Evolutionary conservation across 2,329 filamentous ascomycete genomes (phyloP).

Genomic region (Calcarisporium arbuscula): DNA sequence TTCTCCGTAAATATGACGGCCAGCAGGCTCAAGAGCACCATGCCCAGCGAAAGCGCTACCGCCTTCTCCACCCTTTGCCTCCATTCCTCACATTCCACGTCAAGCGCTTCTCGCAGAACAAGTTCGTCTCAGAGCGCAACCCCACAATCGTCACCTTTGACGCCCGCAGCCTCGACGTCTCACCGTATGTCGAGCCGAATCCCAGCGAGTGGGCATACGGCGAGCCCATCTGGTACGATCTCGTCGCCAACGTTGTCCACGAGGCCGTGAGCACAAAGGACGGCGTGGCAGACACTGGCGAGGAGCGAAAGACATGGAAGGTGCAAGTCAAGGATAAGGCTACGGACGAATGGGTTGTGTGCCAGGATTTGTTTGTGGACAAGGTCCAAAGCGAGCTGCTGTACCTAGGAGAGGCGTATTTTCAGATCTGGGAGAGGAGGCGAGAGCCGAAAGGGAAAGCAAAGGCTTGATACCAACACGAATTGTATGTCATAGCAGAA

Average conservation of each 20-base stretch:
- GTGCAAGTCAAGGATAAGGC: conserved; percentile 80
- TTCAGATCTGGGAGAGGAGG: conserved; percentile 93
- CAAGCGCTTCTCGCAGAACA: conserved; percentile 95
- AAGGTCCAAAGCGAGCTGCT: conserved; percentile 81
- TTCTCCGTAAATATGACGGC: conserved; percentile 92
- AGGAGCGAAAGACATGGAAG: conserved; percentile 87
- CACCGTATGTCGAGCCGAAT: conserved; percentile 86
- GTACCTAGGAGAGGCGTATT: conserved; percentile 88
- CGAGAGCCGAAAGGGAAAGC: conserved; percentile 41
- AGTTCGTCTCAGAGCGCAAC: conserved; percentile 93
- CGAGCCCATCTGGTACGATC: conserved; percentile 89
- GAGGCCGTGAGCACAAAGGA: conserved; percentile 72
- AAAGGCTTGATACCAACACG: conserved; percentile 1
- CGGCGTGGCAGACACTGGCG: conserved; percentile 82
- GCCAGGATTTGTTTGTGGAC: conserved; percentile 91
- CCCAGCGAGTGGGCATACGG: conserved; percentile 61
- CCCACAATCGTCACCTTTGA: conserved; percentile 98
- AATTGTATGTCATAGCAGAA: too few relatives aligned
- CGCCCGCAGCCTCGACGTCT: conserved; percentile 73
- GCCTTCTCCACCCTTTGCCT: conserved; percentile 82
- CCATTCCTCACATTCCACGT: conserved; percentile 91
- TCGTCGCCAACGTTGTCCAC: conserved; percentile 91
- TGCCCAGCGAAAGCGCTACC: conserved; percentile 81
- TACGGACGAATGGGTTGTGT: conserved; percentile 81
- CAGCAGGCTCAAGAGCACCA: conserved; percentile 80